phyloP scores from a whole-genome alignment of 1,284 basidiomycete genomes.

The Pascua guehoae region DNA sequence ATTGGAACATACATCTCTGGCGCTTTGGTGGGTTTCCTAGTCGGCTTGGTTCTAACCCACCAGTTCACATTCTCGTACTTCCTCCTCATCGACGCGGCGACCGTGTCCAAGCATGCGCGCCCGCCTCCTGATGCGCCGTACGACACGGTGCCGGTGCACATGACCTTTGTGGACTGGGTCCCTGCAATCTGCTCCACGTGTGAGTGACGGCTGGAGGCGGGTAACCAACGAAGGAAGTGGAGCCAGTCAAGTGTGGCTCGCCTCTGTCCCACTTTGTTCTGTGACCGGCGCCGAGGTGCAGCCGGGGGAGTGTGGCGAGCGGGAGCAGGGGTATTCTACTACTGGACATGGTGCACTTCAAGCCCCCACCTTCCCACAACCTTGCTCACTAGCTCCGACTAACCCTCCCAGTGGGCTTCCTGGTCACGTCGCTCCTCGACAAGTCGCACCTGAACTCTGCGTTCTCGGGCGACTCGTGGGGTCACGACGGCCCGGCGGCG shows the following conservation, averaged over 20 bases:
- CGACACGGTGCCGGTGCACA: slow-evolving; percentile 75
- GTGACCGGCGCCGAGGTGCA: too few species aligned
- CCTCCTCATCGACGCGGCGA: slow-evolving; percentile 91
- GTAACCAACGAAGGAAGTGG: too few species aligned
- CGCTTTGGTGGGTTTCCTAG: slow-evolving; percentile 64
- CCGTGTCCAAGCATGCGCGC: slow-evolving; percentile 77
- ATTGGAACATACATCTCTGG: slow-evolving; percentile 89
- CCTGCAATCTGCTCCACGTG: slow-evolving; percentile 86
- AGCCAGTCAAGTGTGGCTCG: too few species aligned
- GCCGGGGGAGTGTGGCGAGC: not conserved
- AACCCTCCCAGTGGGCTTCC: slow-evolving; percentile 65
- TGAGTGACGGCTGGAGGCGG: slow-evolving; percentile 29
- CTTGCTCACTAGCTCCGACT: slow-evolving; percentile 1
- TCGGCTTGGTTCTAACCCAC: not conserved
- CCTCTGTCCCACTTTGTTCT: too few species aligned
- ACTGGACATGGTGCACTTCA: not conserved
- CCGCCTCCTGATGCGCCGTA: slow-evolving; percentile 66
- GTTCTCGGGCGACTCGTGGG: slow-evolving; percentile 59
- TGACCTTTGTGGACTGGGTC: slow-evolving; percentile 90
- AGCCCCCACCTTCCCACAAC: not conserved
- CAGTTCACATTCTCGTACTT: slow-evolving; percentile 92
- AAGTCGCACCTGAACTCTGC: slow-evolving; percentile 84
- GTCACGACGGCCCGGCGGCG: slow-evolving; percentile 67
- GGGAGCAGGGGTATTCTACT: too few species aligned
- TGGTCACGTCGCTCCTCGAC: slow-evolving; percentile 91